Conservation (phyloP, 1,139 yeast species). For the Debaryomyces sp. region DNA sequence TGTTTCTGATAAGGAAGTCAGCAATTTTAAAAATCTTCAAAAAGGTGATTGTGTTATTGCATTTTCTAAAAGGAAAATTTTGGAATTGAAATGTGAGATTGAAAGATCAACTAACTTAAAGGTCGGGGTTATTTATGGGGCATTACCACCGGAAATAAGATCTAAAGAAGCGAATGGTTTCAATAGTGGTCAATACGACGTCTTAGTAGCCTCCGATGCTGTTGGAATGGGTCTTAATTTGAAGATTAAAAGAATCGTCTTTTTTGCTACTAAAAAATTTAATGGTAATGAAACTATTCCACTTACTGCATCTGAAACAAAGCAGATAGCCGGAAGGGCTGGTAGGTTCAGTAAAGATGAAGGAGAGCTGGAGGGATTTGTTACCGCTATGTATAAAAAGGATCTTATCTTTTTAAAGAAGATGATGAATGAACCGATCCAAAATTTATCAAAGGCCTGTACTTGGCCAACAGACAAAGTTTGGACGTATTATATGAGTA, state of each 20-base stretch:
- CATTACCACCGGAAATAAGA: slow-evolving; percentile 93
- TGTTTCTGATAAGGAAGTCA: slow-evolving; percentile 46
- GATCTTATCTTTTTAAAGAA: slow-evolving; percentile 48
- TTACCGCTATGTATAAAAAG: slow-evolving; percentile 51
- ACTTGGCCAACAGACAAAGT: slow-evolving; percentile 73
- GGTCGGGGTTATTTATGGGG: slow-evolving; percentile 94
- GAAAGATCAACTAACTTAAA: slow-evolving; percentile 62
- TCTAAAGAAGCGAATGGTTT: slow-evolving; percentile 80
- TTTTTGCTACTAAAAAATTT: slow-evolving; percentile 67
- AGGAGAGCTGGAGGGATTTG: slow-evolving; percentile 57
- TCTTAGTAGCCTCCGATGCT: slow-evolving; percentile 93
- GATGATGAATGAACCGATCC: slow-evolving; percentile 50
- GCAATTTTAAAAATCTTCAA: slow-evolving; percentile 39
- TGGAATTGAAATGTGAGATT: slow-evolving; percentile 64
- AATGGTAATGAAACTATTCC: slow-evolving; percentile 58
- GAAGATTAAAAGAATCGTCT: slow-evolving; percentile 77
- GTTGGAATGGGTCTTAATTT: slow-evolving; percentile 96
- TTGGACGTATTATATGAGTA: slow-evolving; percentile 60
- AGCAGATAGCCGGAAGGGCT: slow-evolving; percentile 97
- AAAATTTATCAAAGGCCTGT: slow-evolving; percentile 54
- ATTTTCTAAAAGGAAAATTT: slow-evolving; percentile 73
- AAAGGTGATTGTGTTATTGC: slow-evolving; percentile 91
- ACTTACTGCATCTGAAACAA: slow-evolving; percentile 66
- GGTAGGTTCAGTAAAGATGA: slow-evolving; percentile 63
- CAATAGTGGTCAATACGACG: slow-evolving; percentile 73